Conservation (phyloP, 441 rosid genomes). For the Brassica balearica region DNA sequence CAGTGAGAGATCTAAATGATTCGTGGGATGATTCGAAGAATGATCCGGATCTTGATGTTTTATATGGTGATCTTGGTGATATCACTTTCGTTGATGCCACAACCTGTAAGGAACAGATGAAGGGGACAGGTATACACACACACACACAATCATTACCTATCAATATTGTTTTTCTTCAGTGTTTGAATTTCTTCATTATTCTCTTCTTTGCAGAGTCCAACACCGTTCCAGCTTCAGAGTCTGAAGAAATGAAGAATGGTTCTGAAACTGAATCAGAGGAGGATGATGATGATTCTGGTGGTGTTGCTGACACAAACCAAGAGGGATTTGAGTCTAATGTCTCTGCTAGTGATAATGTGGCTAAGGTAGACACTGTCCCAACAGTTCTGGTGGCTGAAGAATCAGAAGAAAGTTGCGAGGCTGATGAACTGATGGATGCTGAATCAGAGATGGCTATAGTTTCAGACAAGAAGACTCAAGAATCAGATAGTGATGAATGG, state of each 20-base stretch:
- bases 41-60: conserved; percentile 40
- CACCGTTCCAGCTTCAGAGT: conserved; percentile 21
- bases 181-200: conserved; percentile 17
- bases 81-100: conserved; percentile 38
- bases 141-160: background rate
- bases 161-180: background rate
- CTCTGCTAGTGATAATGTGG: conserved; percentile 19
- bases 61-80: conserved; percentile 47
- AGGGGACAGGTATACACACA: conserved; percentile 22
- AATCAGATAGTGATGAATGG: conserved; percentile 40
- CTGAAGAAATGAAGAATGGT: conserved; percentile 27
- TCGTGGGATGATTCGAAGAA: conserved; percentile 40
- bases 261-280: conserved; percentile 29
- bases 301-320: conserved; percentile 26
- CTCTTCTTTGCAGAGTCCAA: conserved; percentile 35
- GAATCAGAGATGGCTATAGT: conserved; percentile 15
- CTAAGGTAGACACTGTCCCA: conserved; percentile 14
- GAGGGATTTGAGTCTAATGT: conserved; percentile 13
- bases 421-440: conserved; percentile 26
- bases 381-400: conserved; percentile 30
- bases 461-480: conserved; percentile 28
- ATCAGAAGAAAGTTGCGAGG: conserved; percentile 15
- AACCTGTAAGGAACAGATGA: conserved; percentile 20
- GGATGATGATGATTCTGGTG: conserved; percentile 23
- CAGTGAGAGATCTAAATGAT: conserved; percentile 42